Base-by-base conservation (phyloP, 495 filamentous ascomycete species). In the Xylaria flabelliformis region DNA sequence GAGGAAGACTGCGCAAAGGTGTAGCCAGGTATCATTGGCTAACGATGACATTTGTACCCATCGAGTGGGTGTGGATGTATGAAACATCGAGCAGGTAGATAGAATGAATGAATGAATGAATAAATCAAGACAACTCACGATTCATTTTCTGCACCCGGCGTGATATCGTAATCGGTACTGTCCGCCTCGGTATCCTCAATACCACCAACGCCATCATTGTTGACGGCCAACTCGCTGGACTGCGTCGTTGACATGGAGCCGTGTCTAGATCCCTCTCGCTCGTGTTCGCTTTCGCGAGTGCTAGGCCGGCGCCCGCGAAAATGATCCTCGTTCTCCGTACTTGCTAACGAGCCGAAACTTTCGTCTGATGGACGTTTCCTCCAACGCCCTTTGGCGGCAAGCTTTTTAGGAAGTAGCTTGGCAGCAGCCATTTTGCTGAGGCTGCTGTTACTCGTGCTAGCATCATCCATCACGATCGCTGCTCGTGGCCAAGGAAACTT, bases 331-430 rank as follows among this genome's bases (percentile, higher is more conserved):
- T 73, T 79, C 53, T 79, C 77, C 68, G 69, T 75, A 56, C 75
- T 79, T 74, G 76, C 61, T 74, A 78, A 70, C 63, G 76, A 74
- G 73, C 81, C 72, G 78, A 82, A 74, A 79, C 79, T 78, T 73
- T 82, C 77, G 72, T 76, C 72, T 69, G 81, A 77, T 73, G 77
- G 75, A 32, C 78, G 80, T 67, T 81, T 84, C 75, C 79, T 86
- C 73, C 82, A 83, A 56, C 82, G 82, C 32, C 82, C 79, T 65
- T 83, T 85, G 39, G 77, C 76, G 36, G 77, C 75, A 41, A 88
- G 76, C 55, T 79, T 77, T 74, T 83, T 85, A 39, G 83, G 82
- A 46, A 88, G 71, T 39, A 87, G 82, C 79, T 88, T 88, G 44
- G 77, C 82, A 55, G 87, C 79, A 8, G 82, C 79, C 74, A 77